phyloP scores from a whole-genome alignment of 257 asterid genomes.

The Solanum virginianum region DNA sequence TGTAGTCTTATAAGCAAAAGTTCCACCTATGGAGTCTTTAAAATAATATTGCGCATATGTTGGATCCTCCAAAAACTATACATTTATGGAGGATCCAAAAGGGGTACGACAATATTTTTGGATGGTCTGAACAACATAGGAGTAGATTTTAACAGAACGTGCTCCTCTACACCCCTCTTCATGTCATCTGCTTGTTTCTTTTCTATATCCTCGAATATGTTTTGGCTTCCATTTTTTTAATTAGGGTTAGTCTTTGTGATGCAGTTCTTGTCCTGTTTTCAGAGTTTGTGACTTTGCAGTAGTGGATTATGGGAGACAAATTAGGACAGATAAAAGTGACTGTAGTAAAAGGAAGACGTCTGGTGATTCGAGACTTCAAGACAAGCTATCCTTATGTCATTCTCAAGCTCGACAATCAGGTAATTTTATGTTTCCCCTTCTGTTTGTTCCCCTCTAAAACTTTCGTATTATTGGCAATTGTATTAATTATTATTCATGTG shows the following conservation, averaged over 20 bases:
- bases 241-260: not conserved
- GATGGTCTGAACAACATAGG: not conserved
- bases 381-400: slow-evolving; percentile 40
- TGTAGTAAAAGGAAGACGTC: slow-evolving; percentile 21
- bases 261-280: slow-evolving; percentile 3
- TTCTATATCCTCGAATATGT: not conserved
- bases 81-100: not conserved
- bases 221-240: not conserved
- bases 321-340: slow-evolving; percentile 26
- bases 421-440: not conserved
- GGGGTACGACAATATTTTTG: not conserved
- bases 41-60: not conserved
- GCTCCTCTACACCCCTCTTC: not conserved
- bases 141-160: not conserved
- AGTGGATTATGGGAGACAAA: slow-evolving; percentile 21
- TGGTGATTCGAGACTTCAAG: slow-evolving; percentile 38
- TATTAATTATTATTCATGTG: not conserved
- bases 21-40: not conserved
- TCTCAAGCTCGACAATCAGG: slow-evolving; percentile 35
- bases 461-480: not conserved
- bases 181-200: not conserved
- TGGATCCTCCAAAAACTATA: too few relatives aligned
- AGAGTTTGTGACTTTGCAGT: not conserved
- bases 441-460: not conserved
- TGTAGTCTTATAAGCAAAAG: not conserved